Evolutionary conservation across 164 flowering plant species (phyloP), one percentile per base, ranked within the genome.

Genomic region (Vitis cinerea): DNA sequence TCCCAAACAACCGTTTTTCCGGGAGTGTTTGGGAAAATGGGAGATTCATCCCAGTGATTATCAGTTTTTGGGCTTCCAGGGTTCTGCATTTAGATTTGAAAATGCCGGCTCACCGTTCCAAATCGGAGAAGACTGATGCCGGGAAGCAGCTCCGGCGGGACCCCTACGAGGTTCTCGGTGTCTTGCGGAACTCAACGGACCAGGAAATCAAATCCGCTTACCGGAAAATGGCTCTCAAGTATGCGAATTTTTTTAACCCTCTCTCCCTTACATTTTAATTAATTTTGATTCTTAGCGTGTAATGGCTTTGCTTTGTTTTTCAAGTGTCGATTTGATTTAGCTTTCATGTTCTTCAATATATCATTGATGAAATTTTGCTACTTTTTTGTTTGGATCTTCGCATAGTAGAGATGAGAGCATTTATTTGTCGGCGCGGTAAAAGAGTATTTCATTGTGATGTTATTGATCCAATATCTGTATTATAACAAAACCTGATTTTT

Each of bases 171-270:
- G 96, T 90, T 55, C 90, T 94, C 23, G 93, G 92, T 4, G 86
- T 91, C 58, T 78, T 85, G 11, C 76, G 86, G 58, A 82, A 75
- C 80, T 84, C 95, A 30, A 83, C 94, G 6, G 98, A 91, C 74
- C 98, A 91, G 75, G 93, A 94, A 75, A 89, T 94, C 72, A 94
- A 94, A 74, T 72, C 75, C 67, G 93, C 98, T 14, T 94, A 94
- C 73, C 75, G 98, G n/a, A 94, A 81, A 80, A 72, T 94, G 86
- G 98, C 98, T 73, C 88, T 92, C 69, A 94, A 83, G 98, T 94
- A 83, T 67, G 88, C 60, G 51, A 8, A 15, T 50, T 37, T 7
- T 10, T 10, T 19, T n/a, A 52, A 71, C 51, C 48, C 49, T 56
- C 59, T 4, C 48, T 49, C 58, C n/a, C 19, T 52, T 59, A 49